Evolutionary conservation across 2,329 filamentous ascomycete genomes (phyloP).

Genomic region (Alternaria postmessia): DNA sequence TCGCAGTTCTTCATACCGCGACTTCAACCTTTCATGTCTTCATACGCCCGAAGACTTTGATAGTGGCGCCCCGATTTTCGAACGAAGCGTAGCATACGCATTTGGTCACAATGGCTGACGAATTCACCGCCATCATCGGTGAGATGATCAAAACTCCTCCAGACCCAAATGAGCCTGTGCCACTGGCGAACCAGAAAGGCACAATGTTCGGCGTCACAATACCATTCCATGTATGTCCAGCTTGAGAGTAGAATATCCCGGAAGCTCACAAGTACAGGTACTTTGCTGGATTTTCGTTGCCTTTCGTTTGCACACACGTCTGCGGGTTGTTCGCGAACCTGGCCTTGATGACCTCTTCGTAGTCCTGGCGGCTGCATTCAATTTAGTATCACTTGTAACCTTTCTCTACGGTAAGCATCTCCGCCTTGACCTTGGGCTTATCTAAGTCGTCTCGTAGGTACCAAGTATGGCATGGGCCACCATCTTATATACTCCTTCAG

Average conservation of each 20-base stretch:
- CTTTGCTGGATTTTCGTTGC: constrained; percentile 36
- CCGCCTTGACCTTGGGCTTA: neutral
- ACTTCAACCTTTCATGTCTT: neutral
- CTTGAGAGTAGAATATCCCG: neutral
- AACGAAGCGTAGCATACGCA: neutral
- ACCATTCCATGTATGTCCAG: constrained; percentile 36
- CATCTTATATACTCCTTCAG: constrained; percentile 34
- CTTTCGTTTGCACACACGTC: constrained; percentile 39
- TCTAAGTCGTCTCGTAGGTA: constrained; percentile 27
- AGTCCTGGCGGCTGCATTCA: constrained; percentile 35
- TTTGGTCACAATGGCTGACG: constrained; percentile 8
- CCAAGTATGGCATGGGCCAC: constrained; percentile 39
- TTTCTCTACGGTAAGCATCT: constrained; percentile 31
- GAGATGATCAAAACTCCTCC: constrained; percentile 31
- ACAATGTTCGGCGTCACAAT: constrained; percentile 39
- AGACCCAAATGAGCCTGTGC: constrained; percentile 33
- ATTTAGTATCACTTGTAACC: constrained; percentile 28
- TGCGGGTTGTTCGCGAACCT: constrained; percentile 35
- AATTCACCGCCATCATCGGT: constrained; percentile 22
- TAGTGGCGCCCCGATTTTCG: neutral
- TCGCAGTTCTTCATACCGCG: neutral
- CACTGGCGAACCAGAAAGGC: constrained; percentile 28
- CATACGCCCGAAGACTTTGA: neutral
- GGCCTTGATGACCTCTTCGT: constrained; percentile 50
- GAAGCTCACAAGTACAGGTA: constrained; percentile 27